Percentiles rank a stretch among this genome's conserved stretches.
phyloP scores from a whole-genome alignment of 257 asterid species.

The Ilex asprella region DNA sequence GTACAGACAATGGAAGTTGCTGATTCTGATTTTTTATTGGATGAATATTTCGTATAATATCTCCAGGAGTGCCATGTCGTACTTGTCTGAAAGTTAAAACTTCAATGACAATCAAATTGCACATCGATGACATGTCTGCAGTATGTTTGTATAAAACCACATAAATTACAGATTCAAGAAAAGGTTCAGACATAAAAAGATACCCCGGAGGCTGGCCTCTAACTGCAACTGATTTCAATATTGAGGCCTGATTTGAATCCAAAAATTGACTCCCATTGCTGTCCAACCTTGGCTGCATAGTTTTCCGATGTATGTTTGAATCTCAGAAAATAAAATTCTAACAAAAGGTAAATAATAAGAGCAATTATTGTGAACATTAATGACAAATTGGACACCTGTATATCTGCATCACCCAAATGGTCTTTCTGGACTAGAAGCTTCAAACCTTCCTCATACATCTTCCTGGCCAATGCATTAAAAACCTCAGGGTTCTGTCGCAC shows the following conservation, averaged over 20 bases:
- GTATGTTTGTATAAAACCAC: too few species aligned
- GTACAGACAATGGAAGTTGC: slow-evolving; percentile 3
- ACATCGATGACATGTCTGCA: too few species aligned
- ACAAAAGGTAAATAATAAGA: background rate
- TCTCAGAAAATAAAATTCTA: background rate
- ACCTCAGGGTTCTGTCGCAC: slow-evolving; percentile 7
- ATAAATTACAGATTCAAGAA: background rate
- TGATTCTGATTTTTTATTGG: slow-evolving; percentile 12
- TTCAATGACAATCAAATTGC: background rate
- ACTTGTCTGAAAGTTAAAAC: slow-evolving; percentile 16
- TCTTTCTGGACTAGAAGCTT: slow-evolving; percentile 3
- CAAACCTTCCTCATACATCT: background rate
- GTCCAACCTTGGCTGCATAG: slow-evolving; percentile 10
- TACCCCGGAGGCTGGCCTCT: slow-evolving; percentile 13
- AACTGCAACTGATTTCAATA: slow-evolving; percentile 9
- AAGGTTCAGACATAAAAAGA: slow-evolving; percentile 2
- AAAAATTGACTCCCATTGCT: slow-evolving; percentile 5
- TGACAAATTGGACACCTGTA: slow-evolving; percentile 10
- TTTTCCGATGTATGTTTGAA: background rate
- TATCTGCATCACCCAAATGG: slow-evolving; percentile 5
- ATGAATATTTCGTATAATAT: slow-evolving; percentile 2
- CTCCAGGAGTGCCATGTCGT: slow-evolving; percentile 7
- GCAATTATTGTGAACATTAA: background rate
- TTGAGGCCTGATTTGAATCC: slow-evolving; percentile 7
- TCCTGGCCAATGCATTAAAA: slow-evolving; percentile 12